Conservation (phyloP, 202 grass and related monocot genomes). For the Bolboschoenoplectus hybrid region DNA sequence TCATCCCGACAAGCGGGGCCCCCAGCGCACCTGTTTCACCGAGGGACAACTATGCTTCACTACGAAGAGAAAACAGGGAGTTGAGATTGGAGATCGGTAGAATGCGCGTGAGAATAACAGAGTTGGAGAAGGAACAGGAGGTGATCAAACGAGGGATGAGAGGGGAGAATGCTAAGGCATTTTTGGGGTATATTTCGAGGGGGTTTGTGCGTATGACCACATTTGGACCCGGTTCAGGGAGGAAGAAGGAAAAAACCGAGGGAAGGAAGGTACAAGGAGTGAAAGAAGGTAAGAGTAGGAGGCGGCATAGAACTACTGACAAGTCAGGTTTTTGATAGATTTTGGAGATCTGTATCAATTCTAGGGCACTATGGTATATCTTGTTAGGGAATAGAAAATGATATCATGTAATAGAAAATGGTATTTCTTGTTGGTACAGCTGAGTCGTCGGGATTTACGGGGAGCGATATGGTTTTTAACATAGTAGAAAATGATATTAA, state of each 20-base stretch:
- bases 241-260: constrained; percentile 43
- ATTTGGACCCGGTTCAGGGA: constrained; percentile 49
- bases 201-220: constrained; percentile 67
- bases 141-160: constrained; percentile 79
- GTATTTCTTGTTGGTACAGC: constrained; percentile 14
- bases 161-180: constrained; percentile 57
- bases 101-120: constrained; percentile 86
- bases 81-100: constrained; percentile 84
- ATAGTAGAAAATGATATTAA: constrained; percentile 27
- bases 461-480: constrained; percentile 22
- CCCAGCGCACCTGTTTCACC: constrained; percentile 88
- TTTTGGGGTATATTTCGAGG: constrained; percentile 68
- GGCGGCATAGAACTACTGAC: constrained; percentile 44
- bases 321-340: not conserved
- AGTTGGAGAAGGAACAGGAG: constrained; percentile 85
- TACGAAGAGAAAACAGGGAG: constrained; percentile 86
- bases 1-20: constrained; percentile 59
- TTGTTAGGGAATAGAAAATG: constrained; percentile 24
- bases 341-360: not conserved
- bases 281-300: constrained; percentile 45
- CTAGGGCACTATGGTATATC: constrained; percentile 4
- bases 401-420: constrained; percentile 23
- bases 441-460: constrained; percentile 14
- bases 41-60: constrained; percentile 82
- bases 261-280: constrained; percentile 42